Conservation (phyloP, 2,329 filamentous ascomycete genomes). For the Stylonectria norvegica region DNA sequence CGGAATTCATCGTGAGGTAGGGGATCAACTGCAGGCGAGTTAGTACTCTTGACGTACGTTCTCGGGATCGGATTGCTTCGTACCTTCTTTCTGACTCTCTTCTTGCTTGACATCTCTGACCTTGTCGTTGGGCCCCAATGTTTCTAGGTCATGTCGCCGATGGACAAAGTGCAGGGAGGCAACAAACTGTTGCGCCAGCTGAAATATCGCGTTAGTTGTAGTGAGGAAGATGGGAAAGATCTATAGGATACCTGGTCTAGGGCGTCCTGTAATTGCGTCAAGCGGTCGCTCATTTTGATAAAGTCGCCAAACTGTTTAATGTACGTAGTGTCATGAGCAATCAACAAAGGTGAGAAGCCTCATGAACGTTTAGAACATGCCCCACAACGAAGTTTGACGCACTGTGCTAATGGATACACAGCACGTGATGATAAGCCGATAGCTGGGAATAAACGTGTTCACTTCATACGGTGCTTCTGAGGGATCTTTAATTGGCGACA, state of each 20-base stretch:
- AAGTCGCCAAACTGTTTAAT: conserved; percentile 2
- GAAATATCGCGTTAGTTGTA: conserved; percentile 9
- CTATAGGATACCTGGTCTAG: conserved; percentile 64
- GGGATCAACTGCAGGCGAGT: conserved; percentile 53
- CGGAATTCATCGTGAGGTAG: conserved; percentile 62
- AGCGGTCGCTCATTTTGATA: conserved; percentile 64
- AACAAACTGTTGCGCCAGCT: conserved; percentile 68
- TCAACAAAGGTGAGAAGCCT: too few relatives aligned
- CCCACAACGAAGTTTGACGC: too few relatives aligned
- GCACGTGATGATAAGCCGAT: too few relatives aligned
- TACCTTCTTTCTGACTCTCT: conserved; percentile 50
- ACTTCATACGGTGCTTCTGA: too few relatives aligned
- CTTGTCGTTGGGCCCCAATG: conserved; percentile 54
- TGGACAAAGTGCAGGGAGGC: conserved; percentile 65
- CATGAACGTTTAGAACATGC: too few relatives aligned
- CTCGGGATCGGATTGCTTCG: neutral
- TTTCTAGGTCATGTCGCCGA: conserved; percentile 64
- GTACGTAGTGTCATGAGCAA: too few relatives aligned
- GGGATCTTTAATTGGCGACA: too few relatives aligned
- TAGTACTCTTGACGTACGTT: neutral
- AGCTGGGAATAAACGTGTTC: too few relatives aligned
- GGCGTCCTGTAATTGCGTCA: conserved; percentile 82
- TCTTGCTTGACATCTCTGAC: conserved; percentile 57
- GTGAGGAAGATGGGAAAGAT: neutral
- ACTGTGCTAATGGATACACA: too few relatives aligned